A percentile compares a stretch with the other conserved stretches of the same genome.
Evolutionary conservation across 2,329 filamentous ascomycete species (phyloP).

Genomic region (Botrytis porri): DNA sequence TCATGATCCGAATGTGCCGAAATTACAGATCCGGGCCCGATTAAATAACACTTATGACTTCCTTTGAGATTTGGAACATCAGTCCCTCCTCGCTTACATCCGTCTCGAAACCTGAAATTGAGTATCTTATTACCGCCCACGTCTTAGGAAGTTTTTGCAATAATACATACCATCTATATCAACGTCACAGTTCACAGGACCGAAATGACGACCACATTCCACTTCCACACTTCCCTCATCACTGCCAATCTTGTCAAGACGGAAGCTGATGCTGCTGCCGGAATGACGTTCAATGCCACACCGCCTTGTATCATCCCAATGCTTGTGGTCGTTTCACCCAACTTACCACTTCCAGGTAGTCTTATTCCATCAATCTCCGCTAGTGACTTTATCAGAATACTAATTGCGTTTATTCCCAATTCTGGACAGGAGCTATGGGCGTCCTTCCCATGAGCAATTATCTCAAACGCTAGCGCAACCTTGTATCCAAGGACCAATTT

Average conservation of each 20-base stretch:
- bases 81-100: constrained; percentile 84
- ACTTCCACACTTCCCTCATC: constrained; percentile 50
- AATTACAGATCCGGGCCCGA: constrained; percentile 68
- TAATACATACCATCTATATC: constrained; percentile 48
- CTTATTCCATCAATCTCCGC: constrained; percentile 62
- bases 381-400: constrained; percentile 70
- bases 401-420: constrained; percentile 80
- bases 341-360: constrained; percentile 69
- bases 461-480: constrained; percentile 66
- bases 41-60: constrained; percentile 52
- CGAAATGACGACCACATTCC: constrained; percentile 65
- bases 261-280: constrained; percentile 45
- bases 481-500: constrained; percentile 91
- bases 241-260: constrained; percentile 2
- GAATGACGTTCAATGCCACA: constrained; percentile 81
- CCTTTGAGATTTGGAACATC: constrained; percentile 60
- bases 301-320: constrained; percentile 74
- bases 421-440: constrained; percentile 90
- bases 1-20: constrained; percentile 84
- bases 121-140: background rate
- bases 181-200: constrained; percentile 74
- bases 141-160: background rate
- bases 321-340: constrained; percentile 84
- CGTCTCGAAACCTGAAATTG: constrained; percentile 61
- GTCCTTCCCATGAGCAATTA: constrained; percentile 67